These are phyloP conservation scores for Acer negundo DNA, from an alignment of 345 rosid genomes.

Conservation along the genomic window DNA sequence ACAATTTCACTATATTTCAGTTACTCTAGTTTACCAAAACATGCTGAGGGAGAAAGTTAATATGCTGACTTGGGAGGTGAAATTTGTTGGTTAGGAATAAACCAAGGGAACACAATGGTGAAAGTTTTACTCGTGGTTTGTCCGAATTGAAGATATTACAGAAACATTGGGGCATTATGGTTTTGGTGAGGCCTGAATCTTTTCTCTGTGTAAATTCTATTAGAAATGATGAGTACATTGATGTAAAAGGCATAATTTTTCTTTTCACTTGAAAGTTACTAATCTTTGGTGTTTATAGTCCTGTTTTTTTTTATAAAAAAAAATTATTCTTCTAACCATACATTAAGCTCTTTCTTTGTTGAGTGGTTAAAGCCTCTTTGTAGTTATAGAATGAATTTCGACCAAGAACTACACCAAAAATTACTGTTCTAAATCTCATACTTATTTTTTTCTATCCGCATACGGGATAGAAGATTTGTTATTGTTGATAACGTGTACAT, in stretches of 20 bases:
- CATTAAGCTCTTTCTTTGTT: too few species aligned
- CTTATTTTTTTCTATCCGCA: too few species aligned
- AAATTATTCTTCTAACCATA: too few species aligned
- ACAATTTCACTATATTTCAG: neutral
- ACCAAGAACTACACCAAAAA: too few species aligned
- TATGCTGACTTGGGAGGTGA: constrained; percentile 32
- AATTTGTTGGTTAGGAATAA: constrained; percentile 49
- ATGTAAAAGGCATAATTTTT: neutral
- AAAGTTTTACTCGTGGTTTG: constrained; percentile 53
- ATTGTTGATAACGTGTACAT: too few species aligned
- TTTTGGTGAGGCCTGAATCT: constrained; percentile 60
- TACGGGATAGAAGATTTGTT: too few species aligned
- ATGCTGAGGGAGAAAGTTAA: constrained; percentile 14
- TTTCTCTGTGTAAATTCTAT: neutral
- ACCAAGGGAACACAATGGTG: constrained; percentile 41
- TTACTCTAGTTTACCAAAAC: neutral
- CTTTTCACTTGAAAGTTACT: neutral
- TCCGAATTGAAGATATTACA: constrained; percentile 66
- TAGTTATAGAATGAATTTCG: too few species aligned
- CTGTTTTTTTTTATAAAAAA: too few species aligned
- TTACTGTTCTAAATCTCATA: too few species aligned
- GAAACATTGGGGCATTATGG: constrained; percentile 59
- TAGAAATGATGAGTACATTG: neutral
- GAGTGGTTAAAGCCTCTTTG: too few species aligned
- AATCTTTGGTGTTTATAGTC: too few species aligned